Evolutionary conservation across 2,329 filamentous ascomycete genomes (phyloP).

Genomic region (Cytospora paraplurivora): DNA sequence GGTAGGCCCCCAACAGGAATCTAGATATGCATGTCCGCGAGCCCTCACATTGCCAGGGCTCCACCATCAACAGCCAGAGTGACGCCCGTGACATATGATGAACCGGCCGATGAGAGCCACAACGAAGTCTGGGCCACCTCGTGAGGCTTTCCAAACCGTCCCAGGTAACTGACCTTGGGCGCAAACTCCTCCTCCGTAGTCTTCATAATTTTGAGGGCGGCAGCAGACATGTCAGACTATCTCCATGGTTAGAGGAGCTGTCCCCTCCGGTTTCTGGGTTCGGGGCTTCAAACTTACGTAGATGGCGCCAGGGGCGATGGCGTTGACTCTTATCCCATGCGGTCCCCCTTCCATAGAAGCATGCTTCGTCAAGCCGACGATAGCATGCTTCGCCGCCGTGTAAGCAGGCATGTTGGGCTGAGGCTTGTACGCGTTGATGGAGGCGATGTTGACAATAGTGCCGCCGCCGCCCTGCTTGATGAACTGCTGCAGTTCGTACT

Average conservation of each 20-base stretch:
- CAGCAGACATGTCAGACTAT: neutral
- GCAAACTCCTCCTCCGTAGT: neutral
- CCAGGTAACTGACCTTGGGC: neutral
- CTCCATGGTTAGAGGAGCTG: neutral
- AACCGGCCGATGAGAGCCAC: neutral
- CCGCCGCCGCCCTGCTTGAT: neutral
- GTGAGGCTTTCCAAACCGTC: neutral
- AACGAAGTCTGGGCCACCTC: neutral
- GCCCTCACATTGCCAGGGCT: neutral
- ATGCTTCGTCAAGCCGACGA: neutral
- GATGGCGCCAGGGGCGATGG: neutral
- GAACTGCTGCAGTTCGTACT: conserved; percentile 2
- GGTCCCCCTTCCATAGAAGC: neutral
- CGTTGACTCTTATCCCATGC: neutral
- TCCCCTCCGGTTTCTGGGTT: neutral
- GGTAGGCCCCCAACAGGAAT: too few relatives aligned
- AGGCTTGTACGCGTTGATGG: neutral
- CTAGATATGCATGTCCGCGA: neutral
- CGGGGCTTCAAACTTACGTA: neutral
- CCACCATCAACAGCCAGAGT: neutral
- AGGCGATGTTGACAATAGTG: conserved; percentile 4
- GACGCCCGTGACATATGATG: neutral
- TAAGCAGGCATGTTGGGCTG: neutral
- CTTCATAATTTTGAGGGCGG: neutral
- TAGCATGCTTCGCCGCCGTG: neutral